phyloP scores from a whole-genome alignment of 2,329 filamentous ascomycete genomes.

The Furcasterigmium sp. region DNA sequence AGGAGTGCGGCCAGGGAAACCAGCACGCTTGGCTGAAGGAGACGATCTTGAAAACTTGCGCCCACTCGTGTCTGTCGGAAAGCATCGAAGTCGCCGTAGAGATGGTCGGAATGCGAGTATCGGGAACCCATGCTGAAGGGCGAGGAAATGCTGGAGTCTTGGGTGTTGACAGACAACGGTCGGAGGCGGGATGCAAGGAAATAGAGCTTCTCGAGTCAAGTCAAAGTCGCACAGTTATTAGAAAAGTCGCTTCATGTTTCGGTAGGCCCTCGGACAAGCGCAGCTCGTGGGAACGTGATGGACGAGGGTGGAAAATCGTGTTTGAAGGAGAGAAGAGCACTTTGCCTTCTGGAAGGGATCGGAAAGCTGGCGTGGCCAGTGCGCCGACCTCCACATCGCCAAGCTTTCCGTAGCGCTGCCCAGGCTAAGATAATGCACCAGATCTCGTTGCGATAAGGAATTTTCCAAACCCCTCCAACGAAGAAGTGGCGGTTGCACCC shows the following conservation, averaged over 20 bases:
- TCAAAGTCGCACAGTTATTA: too few relatives aligned
- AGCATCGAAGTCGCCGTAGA: conserved; percentile 10
- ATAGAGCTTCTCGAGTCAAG: too few relatives aligned
- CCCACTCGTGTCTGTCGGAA: conserved; percentile 5
- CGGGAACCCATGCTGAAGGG: conserved; percentile 11
- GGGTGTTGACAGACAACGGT: too few relatives aligned
- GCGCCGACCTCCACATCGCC: not conserved
- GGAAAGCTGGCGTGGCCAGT: not conserved
- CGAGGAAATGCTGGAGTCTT: not conserved
- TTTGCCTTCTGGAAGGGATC: too few relatives aligned
- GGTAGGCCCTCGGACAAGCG: too few relatives aligned
- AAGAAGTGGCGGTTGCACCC: too few relatives aligned
- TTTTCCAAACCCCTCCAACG: conserved; percentile 10
- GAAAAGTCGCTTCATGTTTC: too few relatives aligned
- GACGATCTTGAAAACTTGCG: conserved; percentile 22
- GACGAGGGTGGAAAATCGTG: too few relatives aligned
- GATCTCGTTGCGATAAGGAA: conserved; percentile 10
- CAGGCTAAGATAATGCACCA: not conserved
- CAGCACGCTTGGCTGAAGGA: conserved; percentile 27
- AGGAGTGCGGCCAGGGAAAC: conserved; percentile 26
- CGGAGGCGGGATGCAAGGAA: too few relatives aligned
- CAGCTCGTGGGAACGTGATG: too few relatives aligned
- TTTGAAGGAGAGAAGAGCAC: too few relatives aligned
- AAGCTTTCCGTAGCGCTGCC: not conserved
- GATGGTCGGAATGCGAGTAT: conserved; percentile 4